phyloP scores from a whole-genome alignment of 2,329 filamentous ascomycete genomes.

The Epichloe sp. region DNA sequence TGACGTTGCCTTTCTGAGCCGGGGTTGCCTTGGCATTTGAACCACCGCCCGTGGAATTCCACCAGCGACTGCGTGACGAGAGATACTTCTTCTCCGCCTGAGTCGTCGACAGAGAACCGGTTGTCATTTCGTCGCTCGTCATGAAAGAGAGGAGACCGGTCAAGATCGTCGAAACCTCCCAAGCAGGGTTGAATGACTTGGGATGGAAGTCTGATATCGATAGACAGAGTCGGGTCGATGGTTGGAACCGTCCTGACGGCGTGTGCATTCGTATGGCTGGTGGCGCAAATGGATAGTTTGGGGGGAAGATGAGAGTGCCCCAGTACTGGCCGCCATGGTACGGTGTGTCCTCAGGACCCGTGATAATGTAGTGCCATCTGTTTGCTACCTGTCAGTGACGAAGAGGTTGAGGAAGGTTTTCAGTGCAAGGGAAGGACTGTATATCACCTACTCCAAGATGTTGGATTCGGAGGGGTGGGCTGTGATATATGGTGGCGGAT shows the following conservation, averaged over 20 bases:
- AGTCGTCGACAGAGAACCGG: conserved; percentile 69
- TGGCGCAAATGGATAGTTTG: conserved; percentile 93
- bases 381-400: conserved; percentile 6
- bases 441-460: conserved; percentile 58
- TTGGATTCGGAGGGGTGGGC: conserved; percentile 85
- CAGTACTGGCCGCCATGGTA: conserved; percentile 96
- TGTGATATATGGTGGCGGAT: conserved; percentile 77
- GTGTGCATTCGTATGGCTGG: conserved; percentile 99
- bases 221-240: conserved; percentile 80
- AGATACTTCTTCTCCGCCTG: conserved; percentile 66
- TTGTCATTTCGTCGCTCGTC: conserved; percentile 98
- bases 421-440: neutral
- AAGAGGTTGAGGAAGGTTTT: too few relatives aligned
- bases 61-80: conserved; percentile 74
- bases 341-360: conserved; percentile 83
- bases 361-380: conserved; percentile 92
- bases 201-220: conserved; percentile 97
- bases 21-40: conserved; percentile 44
- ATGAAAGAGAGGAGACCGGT: conserved; percentile 93
- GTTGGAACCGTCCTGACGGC: conserved; percentile 87
- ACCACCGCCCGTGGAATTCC: conserved; percentile 89
- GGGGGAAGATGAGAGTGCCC: conserved; percentile 94
- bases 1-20: conserved; percentile 62
- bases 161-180: conserved; percentile 94
- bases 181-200: conserved; percentile 94